Evolutionary conservation across 2,329 filamentous ascomycete genomes (phyloP).

Genomic region (Talaromyces sp.): DNA sequence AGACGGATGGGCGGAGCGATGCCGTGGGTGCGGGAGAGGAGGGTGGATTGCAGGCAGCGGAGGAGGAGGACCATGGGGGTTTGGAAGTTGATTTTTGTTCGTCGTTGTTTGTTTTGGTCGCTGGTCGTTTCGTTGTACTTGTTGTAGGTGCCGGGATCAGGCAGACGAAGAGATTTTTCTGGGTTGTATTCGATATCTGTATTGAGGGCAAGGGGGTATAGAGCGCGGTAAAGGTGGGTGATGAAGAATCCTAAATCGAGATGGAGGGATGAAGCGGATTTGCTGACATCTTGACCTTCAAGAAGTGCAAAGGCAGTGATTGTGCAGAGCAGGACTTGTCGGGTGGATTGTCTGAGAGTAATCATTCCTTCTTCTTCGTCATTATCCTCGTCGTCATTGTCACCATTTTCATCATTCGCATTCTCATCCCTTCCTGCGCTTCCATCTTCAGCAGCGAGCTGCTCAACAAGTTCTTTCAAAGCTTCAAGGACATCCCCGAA

Average conservation of each 20-base stretch:
- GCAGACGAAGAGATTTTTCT: conserved; percentile 66
- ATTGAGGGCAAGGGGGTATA: conserved; percentile 74
- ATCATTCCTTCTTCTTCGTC: conserved; percentile 29
- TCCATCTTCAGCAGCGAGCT: conserved; percentile 56
- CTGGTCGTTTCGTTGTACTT: conserved; percentile 26
- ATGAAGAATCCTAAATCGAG: conserved; percentile 95
- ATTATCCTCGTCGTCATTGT: conserved; percentile 45
- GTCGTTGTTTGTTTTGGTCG: conserved; percentile 34
- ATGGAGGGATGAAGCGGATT: conserved; percentile 74
- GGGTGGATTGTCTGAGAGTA: conserved; percentile 66
- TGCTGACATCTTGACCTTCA: conserved; percentile 86
- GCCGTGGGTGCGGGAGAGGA: conserved; percentile 73
- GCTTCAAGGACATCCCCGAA: conserved; percentile 95
- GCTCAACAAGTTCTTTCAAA: conserved; percentile 82
- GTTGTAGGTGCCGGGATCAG: conserved; percentile 57
- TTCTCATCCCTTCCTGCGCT: conserved; percentile 50
- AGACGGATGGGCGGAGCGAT: conserved; percentile 75
- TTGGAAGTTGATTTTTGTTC: conserved; percentile 83
- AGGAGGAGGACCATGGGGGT: conserved; percentile 91
- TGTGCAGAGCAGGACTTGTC: conserved; percentile 88
- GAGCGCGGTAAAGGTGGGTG: conserved; percentile 82
- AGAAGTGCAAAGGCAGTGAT: conserved; percentile 96
- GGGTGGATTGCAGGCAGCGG: conserved; percentile 75
- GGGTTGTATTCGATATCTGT: conserved; percentile 80
- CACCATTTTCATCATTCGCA: conserved; percentile 37